A percentile compares a stretch with the other conserved stretches of the same genome.
phyloP scores from a whole-genome alignment of 306 rosid genomes.

The Citrullus colocynthis region DNA sequence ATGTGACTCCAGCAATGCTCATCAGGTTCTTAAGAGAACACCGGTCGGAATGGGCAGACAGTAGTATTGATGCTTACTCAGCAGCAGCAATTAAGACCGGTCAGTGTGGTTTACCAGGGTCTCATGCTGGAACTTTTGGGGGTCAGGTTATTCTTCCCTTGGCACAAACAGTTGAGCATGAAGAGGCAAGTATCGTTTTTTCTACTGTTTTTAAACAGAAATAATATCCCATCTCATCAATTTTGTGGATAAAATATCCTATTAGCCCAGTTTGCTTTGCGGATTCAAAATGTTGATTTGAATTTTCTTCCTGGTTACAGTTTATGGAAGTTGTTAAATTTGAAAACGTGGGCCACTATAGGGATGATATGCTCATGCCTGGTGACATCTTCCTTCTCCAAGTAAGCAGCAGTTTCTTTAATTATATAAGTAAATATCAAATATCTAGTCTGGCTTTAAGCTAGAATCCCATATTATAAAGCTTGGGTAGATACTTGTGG shows the following conservation, averaged over 20 bases:
- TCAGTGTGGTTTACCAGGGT: slow-evolving; percentile 63
- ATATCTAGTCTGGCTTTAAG: neutral
- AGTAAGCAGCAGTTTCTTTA: slow-evolving; percentile 36
- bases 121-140: slow-evolving; percentile 66
- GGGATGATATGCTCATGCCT: slow-evolving; percentile 83
- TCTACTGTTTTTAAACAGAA: neutral
- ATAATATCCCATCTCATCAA: neutral
- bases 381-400: slow-evolving; percentile 90
- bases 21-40: slow-evolving; percentile 88
- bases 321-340: slow-evolving; percentile 94
- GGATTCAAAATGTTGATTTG: neutral
- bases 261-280: neutral
- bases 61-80: slow-evolving; percentile 90
- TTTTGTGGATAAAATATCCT: neutral
- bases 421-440: neutral
- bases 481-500: neutral
- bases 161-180: slow-evolving; percentile 90
- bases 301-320: slow-evolving; percentile 35
- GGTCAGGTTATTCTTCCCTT: slow-evolving; percentile 95
- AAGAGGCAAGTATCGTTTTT: slow-evolving; percentile 54
- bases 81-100: slow-evolving; percentile 88
- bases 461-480: neutral
- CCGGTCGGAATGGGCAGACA: slow-evolving; percentile 98
- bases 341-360: slow-evolving; percentile 85
- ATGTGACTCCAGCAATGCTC: slow-evolving; percentile 94